Base-by-base conservation (phyloP, 2,329 filamentous ascomycete genomes). In the Xylaria sp. region DNA sequence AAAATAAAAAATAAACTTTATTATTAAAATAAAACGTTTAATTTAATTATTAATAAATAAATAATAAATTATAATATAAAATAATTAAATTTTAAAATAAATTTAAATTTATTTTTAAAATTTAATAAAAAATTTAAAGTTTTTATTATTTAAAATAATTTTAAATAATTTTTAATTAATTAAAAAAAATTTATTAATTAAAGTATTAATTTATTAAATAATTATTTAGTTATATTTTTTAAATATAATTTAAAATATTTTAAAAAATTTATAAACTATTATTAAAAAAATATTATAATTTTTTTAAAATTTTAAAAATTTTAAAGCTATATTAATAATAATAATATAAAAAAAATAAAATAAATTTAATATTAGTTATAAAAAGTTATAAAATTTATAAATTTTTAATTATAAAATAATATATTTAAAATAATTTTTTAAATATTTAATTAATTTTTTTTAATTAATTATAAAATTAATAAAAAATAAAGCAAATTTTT, bases 401-500 rank as follows among this genome's bases (percentile, higher is more conserved):
- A 3, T 14, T 2, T 58, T 36, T 4, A 42, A 58, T 21, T 47
- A 34, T 54, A 51, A 27, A 7, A 47, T 47, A 47, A 47, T 12
- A 47, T 47, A 27, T 51, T 47, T 6, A 47, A 47, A 47, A 47
- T 14, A 47, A 47, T 5, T 14, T 47, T 47, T 47, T 17, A 47
- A 27, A 27, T 1, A 51, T 9, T 51, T 51, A 27, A 27, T 51
- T 12, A 57, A 19, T 21, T 61, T 61, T 61, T 61, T 50, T 27
- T 51, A 36, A 51, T 61, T 51, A 14, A 61, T 30, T 4, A 61
- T 7, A 61, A 61, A 61, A 21, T 61, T 61, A 47, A 47, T 50
- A 12, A 61, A 32, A n/a, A 47, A 47, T 5, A 7, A 47, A 17
- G 24, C 30, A 61, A n/a, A 50, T 51, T n/a, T 27, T 30, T 50